These are phyloP conservation scores for Viridothelium virens DNA, from an alignment of 495 filamentous ascomycete genomes.

Conservation along the genomic window DNA sequence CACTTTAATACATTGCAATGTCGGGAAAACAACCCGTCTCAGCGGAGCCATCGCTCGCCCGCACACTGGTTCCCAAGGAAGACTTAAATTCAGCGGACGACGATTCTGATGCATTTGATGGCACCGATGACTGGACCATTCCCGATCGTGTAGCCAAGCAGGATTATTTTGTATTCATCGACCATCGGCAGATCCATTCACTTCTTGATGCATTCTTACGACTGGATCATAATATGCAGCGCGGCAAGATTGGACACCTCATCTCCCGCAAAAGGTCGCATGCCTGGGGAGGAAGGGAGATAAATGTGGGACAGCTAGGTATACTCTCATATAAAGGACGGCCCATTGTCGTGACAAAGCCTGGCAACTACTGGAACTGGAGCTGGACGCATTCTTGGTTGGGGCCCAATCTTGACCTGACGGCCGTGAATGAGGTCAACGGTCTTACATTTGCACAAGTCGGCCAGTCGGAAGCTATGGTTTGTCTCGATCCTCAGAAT, in stretches of 20 bases:
- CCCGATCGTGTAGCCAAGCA: conserved; percentile 7
- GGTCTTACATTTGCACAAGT: conserved; percentile 6
- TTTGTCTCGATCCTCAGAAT: conserved; percentile 10
- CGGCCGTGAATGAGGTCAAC: conserved; percentile 4
- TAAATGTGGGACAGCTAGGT: conserved; percentile 1
- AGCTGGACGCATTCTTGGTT: conserved; percentile 5
- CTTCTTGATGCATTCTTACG: background rate
- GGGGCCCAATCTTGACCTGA: background rate
- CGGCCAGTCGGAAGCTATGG: conserved; percentile 7
- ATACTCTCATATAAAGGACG: conserved; percentile 1
- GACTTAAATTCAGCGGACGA: background rate
- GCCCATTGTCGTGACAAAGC: background rate
- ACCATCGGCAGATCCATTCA: conserved; percentile 5
- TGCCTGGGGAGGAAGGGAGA: background rate
- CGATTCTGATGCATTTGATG: conserved; percentile 1
- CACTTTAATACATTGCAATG: background rate
- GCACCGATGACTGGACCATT: conserved; percentile 10
- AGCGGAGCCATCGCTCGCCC: conserved; percentile 5
- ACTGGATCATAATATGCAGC: conserved; percentile 7
- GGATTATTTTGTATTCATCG: conserved; percentile 7
- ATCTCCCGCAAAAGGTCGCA: background rate
- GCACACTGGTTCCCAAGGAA: background rate
- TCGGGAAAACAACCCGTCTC: background rate
- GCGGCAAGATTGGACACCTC: background rate
- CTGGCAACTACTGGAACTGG: conserved; percentile 11